Base-by-base conservation (phyloP, 768 basidiomycete species). In the Dioszegia hungarica region DNA sequence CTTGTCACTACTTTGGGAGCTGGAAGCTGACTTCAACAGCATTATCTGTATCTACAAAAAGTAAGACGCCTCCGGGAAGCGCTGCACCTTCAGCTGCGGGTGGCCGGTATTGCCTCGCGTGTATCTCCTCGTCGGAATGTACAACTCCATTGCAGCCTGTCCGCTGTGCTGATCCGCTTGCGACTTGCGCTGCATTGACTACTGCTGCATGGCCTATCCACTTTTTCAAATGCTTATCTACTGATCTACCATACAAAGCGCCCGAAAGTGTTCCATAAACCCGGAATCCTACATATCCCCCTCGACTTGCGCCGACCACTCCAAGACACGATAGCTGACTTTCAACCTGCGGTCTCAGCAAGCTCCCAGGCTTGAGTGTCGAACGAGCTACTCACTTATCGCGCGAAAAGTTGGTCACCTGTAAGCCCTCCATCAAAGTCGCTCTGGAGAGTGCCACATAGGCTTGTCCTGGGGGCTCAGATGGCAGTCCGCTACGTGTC, bases 11-110 rank as follows among this genome's bases (percentile, higher is more conserved):
- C n/a, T n/a, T n/a, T n/a, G n/a, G 15, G 47, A 27, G 40, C 6
- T 38, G 43, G 40, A n/a, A 5, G 31, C 43, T 52, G 25, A 46
- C 51, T 14, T 34, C 40, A 3, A 20, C 51, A 73, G 71, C 55
- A 73, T 75, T 50, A 73, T 75, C 46, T 72, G 70, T 61, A 74
- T 74, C 44, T 74, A 55, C 63, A 74, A 74, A 59, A 74, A 74
- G 56, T 74, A 62, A 31, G 17, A n/a, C n/a, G 31, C 6, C 31
- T n/a, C n/a, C n/a, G n/a, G n/a, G n/a, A n/a, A n/a, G n/a, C n/a
- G n/a, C n/a, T n/a, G n/a, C n/a, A n/a, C n/a, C n/a, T n/a, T n/a
- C n/a, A n/a, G n/a, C n/a, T 33, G 31, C 31, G 14, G 31, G 31
- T 33, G 31, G 31, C 31, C 31, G 31, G 8, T 6, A 14, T 6